Evolutionary conservation across 495 filamentous ascomycete genomes (phyloP), one percentile per base, ranked within the genome.

Genomic region (Corynascus novoguineensis): DNA sequence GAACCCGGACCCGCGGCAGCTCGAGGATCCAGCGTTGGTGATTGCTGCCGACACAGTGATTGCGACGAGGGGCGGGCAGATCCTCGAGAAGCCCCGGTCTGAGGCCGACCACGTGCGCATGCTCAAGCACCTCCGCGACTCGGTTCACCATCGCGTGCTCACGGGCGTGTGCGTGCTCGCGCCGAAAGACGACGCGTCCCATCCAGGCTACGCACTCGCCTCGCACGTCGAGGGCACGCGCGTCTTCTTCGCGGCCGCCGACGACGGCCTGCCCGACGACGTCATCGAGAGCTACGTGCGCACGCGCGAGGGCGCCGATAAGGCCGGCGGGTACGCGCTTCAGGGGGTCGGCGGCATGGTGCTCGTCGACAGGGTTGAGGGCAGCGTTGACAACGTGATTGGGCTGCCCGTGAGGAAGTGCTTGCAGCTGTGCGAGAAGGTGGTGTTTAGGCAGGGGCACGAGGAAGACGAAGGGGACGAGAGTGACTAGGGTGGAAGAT

Each of bases 271-370:
- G 72, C 68, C 74, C 1, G 76, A 79, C 42, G 73, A 76, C 40
- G 76, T 78, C 5, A 83, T 98, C 29, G 69, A 87, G 68, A 81
- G 84, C 25, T 98, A 98, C 76, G 91, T 98, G 54, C 77, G 77
- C 57, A 97, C 92, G 32, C 77, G 95, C 40, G 95, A 98, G 75
- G 93, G 95, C 1, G 90, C 78, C 24, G 93, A 98, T 72, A 98
- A 97, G 78, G 95, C 93, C 0, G 93, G 93, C 1, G 95, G 93
- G 0, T 98, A 98, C 73, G 95, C 90, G 10, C 77, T 97, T 41
- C 93, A 98, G 71, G 92, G 92, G 3, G 67, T 92, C 3, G 93
- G 89, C n/a, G 81, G 84, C 2, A 68, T 78, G 64, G 79, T 96
- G 61, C 67, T 97, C 55, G 81, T 98, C 17, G 90, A 96, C 71